These are phyloP conservation scores for Daedalea quercina DNA, from an alignment of 768 basidiomycete species.

Conservation along the genomic window DNA sequence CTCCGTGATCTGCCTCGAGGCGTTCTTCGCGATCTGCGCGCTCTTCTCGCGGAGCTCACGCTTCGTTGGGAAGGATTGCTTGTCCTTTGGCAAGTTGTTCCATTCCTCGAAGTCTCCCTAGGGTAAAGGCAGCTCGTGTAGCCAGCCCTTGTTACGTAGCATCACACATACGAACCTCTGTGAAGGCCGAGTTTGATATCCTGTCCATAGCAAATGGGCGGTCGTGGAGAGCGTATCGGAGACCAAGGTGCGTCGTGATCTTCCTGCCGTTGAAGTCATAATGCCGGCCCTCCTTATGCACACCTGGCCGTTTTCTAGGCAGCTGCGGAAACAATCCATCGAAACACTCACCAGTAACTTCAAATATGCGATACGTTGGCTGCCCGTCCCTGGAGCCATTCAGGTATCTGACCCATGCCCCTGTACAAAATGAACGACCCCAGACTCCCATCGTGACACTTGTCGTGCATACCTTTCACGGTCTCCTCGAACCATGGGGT, in stretches of 20 bases:
- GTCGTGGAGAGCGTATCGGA: background rate
- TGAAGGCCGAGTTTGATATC: slow-evolving; percentile 70
- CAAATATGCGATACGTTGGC: slow-evolving; percentile 77
- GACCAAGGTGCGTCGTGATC: background rate
- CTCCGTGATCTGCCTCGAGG: slow-evolving; percentile 69
- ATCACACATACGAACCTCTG: slow-evolving; percentile 39
- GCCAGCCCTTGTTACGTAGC: background rate
- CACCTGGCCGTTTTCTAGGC: background rate
- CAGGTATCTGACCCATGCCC: slow-evolving; percentile 80
- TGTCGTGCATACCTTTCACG: slow-evolving; percentile 51
- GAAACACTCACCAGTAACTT: slow-evolving; percentile 58
- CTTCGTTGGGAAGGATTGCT: slow-evolving; percentile 50
- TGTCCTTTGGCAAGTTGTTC: background rate
- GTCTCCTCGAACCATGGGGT: slow-evolving; percentile 85
- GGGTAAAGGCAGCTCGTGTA: background rate
- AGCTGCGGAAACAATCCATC: too few relatives aligned
- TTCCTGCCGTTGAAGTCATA: slow-evolving; percentile 4
- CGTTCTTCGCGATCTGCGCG: slow-evolving; percentile 51
- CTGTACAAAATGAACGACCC: slow-evolving; percentile 29
- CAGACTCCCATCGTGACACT: background rate
- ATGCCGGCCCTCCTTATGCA: background rate
- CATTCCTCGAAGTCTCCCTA: background rate
- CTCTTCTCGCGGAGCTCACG: slow-evolving; percentile 59
- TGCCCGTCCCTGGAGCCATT: slow-evolving; percentile 54
- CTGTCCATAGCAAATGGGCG: slow-evolving; percentile 71